These are phyloP conservation scores for Lotmaria passim DNA, from an alignment of 208 protist genomes.

Conservation along the genomic window DNA sequence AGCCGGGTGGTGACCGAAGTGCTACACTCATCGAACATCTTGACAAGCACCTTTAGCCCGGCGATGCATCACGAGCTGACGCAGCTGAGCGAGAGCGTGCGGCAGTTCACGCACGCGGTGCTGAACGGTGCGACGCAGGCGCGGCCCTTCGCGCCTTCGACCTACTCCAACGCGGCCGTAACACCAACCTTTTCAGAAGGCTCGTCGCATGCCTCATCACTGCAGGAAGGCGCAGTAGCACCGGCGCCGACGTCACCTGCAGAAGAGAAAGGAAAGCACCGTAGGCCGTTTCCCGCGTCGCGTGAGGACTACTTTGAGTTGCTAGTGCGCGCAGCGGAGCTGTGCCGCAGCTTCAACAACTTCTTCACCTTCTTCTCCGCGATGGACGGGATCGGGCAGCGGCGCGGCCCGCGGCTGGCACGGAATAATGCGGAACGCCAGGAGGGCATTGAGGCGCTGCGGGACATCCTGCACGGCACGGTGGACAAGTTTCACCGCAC, in stretches of 20 bases:
- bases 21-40: conserved; percentile 14
- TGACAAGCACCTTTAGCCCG: not conserved
- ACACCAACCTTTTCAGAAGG: not conserved
- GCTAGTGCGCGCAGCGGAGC: conserved; percentile 20
- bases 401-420: conserved; percentile 20
- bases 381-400: conserved; percentile 26
- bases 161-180: not conserved
- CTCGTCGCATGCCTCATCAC: not conserved
- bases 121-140: conserved; percentile 4
- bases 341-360: conserved; percentile 40
- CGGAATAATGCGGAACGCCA: conserved; percentile 27
- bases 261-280: not conserved
- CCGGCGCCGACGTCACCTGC: not conserved
- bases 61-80: conserved; percentile 24
- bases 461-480: conserved; percentile 21
- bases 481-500: conserved; percentile 16
- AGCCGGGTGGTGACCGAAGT: conserved; percentile 35
- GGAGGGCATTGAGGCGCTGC: conserved; percentile 21
- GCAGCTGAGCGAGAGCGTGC: conserved; percentile 1
- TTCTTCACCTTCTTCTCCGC: conserved; percentile 38
- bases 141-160: conserved; percentile 1
- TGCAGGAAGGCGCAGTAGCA: not conserved
- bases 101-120: conserved; percentile 15
- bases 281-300: not conserved
- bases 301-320: conserved; percentile 13